A percentile compares a stretch with the other conserved stretches of the same genome.
Evolutionary conservation across 2,329 filamentous ascomycete genomes (phyloP).

Genomic region (Metarhizium humberi): DNA sequence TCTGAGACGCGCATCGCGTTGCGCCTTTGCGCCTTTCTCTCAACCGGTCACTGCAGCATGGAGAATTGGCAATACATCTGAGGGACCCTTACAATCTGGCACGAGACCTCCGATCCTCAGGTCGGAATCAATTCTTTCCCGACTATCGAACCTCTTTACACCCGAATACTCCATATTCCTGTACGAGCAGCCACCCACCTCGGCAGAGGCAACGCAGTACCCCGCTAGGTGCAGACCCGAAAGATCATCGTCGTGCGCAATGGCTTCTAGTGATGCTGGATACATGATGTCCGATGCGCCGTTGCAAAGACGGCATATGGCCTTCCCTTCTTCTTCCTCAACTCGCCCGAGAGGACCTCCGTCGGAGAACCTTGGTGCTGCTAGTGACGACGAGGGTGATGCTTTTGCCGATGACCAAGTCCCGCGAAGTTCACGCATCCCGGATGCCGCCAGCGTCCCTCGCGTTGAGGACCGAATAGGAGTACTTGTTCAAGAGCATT

Average conservation of each 20-base stretch:
- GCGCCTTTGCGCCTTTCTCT: background rate
- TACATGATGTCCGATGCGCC: constrained; percentile 48
- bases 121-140: background rate
- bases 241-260: constrained; percentile 11
- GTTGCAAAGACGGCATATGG: constrained; percentile 33
- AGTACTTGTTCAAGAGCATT: constrained; percentile 63
- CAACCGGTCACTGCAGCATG: background rate
- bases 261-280: constrained; percentile 48
- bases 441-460: constrained; percentile 46
- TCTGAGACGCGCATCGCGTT: background rate
- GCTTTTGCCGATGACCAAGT: constrained; percentile 58
- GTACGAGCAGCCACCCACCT: too few relatives aligned
- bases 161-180: background rate
- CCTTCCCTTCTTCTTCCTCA: constrained; percentile 41
- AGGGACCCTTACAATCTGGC: background rate
- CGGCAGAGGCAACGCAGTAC: constrained; percentile 9
- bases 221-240: background rate
- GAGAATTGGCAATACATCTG: background rate
- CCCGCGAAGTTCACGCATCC: constrained; percentile 38
- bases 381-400: constrained; percentile 53
- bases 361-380: constrained; percentile 50
- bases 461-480: constrained; percentile 70
- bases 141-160: background rate
- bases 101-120: background rate
- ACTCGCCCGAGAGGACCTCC: constrained; percentile 48